These are phyloP conservation scores for Ilex aquifolium DNA, from an alignment of 257 asterid genomes.

Conservation along the genomic window DNA sequence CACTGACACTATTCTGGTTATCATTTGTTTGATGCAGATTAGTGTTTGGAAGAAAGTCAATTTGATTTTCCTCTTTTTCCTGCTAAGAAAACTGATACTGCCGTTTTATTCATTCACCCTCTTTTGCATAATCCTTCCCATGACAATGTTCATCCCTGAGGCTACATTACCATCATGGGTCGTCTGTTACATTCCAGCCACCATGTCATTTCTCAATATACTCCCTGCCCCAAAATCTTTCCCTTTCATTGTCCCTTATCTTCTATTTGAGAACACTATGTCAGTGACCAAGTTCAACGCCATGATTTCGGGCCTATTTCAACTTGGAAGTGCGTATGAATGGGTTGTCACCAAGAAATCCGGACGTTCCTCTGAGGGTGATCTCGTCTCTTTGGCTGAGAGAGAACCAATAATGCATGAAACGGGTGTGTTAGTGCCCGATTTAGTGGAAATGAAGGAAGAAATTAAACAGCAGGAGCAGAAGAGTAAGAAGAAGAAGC, in stretches of 20 bases:
- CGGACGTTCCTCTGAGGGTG: slow-evolving; percentile 15
- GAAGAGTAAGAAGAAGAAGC: slow-evolving; percentile 14
- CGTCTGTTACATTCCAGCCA: slow-evolving; percentile 12
- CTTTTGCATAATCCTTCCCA: slow-evolving; percentile 17
- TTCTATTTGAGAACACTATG: slow-evolving; percentile 17
- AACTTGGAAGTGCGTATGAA: slow-evolving; percentile 18
- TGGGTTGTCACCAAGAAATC: slow-evolving; percentile 21
- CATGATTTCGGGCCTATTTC: slow-evolving; percentile 17
- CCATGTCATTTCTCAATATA: slow-evolving; percentile 16
- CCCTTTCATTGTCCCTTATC: slow-evolving; percentile 20
- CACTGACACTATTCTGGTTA: not conserved
- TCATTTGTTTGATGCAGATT: slow-evolving; percentile 7
- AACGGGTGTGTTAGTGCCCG: slow-evolving; percentile 34
- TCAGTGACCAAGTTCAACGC: slow-evolving; percentile 17
- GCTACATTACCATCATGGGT: slow-evolving; percentile 17
- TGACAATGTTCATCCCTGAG: slow-evolving; percentile 17
- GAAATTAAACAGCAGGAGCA: slow-evolving; percentile 10
- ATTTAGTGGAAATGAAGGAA: slow-evolving; percentile 29
- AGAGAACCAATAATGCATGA: not conserved
- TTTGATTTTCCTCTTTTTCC: slow-evolving; percentile 17
- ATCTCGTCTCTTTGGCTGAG: slow-evolving; percentile 7
- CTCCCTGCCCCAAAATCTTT: slow-evolving; percentile 15
- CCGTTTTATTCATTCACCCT: slow-evolving; percentile 16
- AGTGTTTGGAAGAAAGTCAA: slow-evolving; percentile 17
- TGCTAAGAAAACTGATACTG: slow-evolving; percentile 12